These are phyloP conservation scores for Pseudogymnoascus sp. DNA, from an alignment of 2,329 filamentous ascomycete species.

Conservation along the genomic window DNA sequence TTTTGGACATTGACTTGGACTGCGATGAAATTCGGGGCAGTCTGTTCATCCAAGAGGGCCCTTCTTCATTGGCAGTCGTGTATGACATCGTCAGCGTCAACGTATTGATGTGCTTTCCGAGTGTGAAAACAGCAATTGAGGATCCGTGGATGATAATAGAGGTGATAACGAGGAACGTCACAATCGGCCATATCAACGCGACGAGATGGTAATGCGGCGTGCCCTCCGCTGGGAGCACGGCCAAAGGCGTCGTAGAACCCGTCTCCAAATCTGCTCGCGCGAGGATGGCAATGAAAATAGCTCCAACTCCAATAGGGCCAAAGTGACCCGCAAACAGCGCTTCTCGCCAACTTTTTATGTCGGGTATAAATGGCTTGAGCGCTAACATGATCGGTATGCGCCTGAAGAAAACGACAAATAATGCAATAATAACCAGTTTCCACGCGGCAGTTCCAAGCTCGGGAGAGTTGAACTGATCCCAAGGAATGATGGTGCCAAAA, in stretches of 20 bases:
- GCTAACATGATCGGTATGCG: constrained; percentile 90
- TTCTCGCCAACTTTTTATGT: constrained; percentile 97
- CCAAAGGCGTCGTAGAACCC: constrained; percentile 61
- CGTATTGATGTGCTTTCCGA: constrained; percentile 97
- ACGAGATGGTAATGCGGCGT: constrained; percentile 60
- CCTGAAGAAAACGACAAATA: constrained; percentile 91
- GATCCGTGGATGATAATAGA: constrained; percentile 96
- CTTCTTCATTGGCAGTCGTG: constrained; percentile 79
- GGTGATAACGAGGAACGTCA: constrained; percentile 83
- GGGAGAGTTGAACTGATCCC: constrained; percentile 77
- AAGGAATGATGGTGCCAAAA: constrained; percentile 93
- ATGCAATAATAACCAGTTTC: constrained; percentile 85
- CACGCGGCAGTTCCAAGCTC: constrained; percentile 71
- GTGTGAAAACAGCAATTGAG: constrained; percentile 94
- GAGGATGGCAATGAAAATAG: constrained; percentile 89
- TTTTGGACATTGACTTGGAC: constrained; percentile 74
- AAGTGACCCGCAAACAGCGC: constrained; percentile 96
- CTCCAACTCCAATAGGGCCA: constrained; percentile 92
- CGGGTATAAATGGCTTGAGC: constrained; percentile 86
- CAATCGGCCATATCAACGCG: constrained; percentile 88
- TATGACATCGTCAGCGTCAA: constrained; percentile 93
- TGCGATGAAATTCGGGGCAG: constrained; percentile 62
- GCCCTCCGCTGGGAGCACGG: constrained; percentile 44
- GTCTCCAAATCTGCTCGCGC: constrained; percentile 86
- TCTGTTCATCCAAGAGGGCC: constrained; percentile 89